A percentile compares a stretch with the other conserved stretches of the same genome.
Conservation (phyloP, 2,329 filamentous ascomycete species). For the Ascochyta viciae-villosae region DNA sequence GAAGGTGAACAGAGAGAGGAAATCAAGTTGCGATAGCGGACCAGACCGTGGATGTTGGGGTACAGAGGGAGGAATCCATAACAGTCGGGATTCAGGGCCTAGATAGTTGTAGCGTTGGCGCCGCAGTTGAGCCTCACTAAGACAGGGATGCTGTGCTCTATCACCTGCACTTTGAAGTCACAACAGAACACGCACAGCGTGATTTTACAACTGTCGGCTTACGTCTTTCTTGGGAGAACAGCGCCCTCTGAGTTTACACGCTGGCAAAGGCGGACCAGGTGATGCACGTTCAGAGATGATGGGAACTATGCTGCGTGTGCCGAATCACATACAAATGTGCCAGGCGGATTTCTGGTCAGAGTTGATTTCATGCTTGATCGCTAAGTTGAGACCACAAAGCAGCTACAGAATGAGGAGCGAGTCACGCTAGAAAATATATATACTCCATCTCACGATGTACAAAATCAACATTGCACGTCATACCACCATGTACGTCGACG, state of each 20-base stretch:
- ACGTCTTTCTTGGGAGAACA: no score
- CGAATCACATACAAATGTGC: not conserved
- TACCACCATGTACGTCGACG: not conserved
- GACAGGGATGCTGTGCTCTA: slow-evolving; percentile 1
- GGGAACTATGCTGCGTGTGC: not conserved
- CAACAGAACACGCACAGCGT: no score
- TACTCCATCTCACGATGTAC: not conserved
- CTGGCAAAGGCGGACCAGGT: no score
- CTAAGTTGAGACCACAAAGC: slow-evolving; percentile 2
- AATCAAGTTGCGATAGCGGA: slow-evolving; percentile 5
- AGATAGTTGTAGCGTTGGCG: slow-evolving; percentile 8
- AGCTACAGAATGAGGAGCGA: slow-evolving; percentile 4
- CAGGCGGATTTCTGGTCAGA: not conserved
- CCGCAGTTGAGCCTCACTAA: slow-evolving; percentile 17
- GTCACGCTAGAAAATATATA: slow-evolving; percentile 3
- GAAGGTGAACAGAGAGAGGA: not conserved
- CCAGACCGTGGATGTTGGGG: slow-evolving; percentile 5
- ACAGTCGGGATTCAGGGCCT: slow-evolving; percentile 14
- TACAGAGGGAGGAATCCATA: slow-evolving; percentile 13
- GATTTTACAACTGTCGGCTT: no score
- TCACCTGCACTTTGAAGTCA: not conserved
- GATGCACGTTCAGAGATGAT: no score
- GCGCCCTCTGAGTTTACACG: no score
- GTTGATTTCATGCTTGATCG: not conserved
- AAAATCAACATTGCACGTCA: not conserved